Base-by-base conservation (phyloP, 2,329 filamentous ascomycete genomes). In the Pseudocercospora pini-densiflorae region DNA sequence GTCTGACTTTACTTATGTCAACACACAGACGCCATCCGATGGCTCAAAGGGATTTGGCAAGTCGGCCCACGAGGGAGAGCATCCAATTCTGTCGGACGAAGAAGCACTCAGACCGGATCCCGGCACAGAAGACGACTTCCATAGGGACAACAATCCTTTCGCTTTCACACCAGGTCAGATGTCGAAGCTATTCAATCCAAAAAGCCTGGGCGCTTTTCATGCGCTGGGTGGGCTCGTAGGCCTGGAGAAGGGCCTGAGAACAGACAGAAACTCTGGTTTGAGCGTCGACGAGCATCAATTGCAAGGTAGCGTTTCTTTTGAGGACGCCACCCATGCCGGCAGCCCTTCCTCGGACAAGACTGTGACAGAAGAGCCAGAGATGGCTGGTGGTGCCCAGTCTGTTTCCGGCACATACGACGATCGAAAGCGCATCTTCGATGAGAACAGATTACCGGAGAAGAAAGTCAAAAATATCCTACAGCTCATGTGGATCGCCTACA, bases 121-220 rank as follows among this genome's bases (percentile, higher is more conserved):
- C 0, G 90, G 89, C 6, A 91, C 89, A 61, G 91, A 94, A 76
- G 84, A 81, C 19, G 92, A 94, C 68, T 97, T 96, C 73, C 73
- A 87, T 51, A 85, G 94, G 10, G 85, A 90, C 5, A 84, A 93
- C 77, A 97, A 95, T 77, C 90, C 90, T 0, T 97, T 97, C 75
- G 93, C 92, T 16, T 97, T 93, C 76, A 88, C 89, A 1, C 89
- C 89, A 10, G 93, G 94, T 14, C 90, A 96, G 75, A 84, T 97
- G 69, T 90, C 89, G 68, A 94, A 94, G 79, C 81, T 95, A 6
- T 83, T 93, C 60, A 94, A 94, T 70, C 92, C 92, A 0, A 95
- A 95, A 79, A 93, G 86, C 72, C 82, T 92, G 67, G 83, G 87
- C 27, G 92, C 91, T 4, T 93, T 94, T 68, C 88, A 90, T 71